Base-by-base conservation (phyloP, 306 rosid species). In the Elaeagnus macrophylla region DNA sequence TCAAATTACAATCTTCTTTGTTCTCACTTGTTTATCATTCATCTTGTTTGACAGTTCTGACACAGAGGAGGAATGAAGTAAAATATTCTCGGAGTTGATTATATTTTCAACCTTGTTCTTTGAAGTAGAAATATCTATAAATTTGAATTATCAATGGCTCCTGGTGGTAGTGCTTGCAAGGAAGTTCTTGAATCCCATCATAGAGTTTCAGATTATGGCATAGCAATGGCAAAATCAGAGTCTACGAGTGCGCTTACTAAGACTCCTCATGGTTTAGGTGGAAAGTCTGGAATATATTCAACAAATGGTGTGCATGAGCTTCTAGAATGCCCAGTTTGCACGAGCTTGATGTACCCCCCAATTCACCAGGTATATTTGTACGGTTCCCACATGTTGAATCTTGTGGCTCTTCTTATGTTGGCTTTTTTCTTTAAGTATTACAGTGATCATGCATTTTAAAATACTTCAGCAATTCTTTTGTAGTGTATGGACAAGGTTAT, bases 301-400 rank as follows among this genome's bases (percentile, higher is more conserved):
- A 77, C 85, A 60, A 86, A 81, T 68, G 95, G 83, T 0, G 93
- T 86, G 70, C 79, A 80, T 20, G 94, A 91, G 71, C 75, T 91
- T 60, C 96, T 91, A 2, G 83, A 83, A 66, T 91, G 97, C 70
- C 84, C 95, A 36, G 86, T 82, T 55, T 91, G 97, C 80, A 76
- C 73, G 37, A 80, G 72, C 55, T 67, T 84, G 75, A 91, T 86
- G 96, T 86, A 91, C 77, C 97, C 96, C 41, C 97, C 94, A 52
- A 91, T 91, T 64, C 81, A 83, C 78, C 97, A 91, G 89, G 97
- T 86, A 63, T 59, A 20, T 47, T 63, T 57, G 38, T 72, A 57
- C 6, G 13, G 35, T 16, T 39, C 1, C 32, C 32, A 25, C 32
- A 25, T 2, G 5, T 49, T 15, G 25, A 18, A 9, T 12, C 58